A percentile compares a stretch with the other conserved stretches of the same genome.
Conservation (phyloP, 176 grass and related monocot genomes). For the Rhynchospora pubera region DNA sequence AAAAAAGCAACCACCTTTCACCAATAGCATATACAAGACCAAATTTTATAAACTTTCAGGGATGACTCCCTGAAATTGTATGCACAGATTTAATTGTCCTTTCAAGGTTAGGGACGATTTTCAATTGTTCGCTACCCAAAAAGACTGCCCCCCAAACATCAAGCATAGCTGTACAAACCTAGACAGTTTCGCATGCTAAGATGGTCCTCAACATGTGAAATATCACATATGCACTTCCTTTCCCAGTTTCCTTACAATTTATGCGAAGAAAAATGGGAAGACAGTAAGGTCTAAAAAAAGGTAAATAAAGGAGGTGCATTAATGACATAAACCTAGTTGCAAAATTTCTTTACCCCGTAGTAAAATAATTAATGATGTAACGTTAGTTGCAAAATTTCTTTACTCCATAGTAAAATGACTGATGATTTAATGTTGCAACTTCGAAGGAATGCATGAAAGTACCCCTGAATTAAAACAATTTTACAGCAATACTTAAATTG, state of each 20-base stretch:
- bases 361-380: neutral
- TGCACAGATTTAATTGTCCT: neutral
- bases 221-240: neutral
- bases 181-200: neutral
- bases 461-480: neutral
- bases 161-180: neutral
- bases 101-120: neutral
- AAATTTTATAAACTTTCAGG: neutral
- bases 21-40: neutral
- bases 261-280: neutral
- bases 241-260: neutral
- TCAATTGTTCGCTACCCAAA: neutral
- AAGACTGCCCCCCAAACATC: neutral
- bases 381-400: neutral
- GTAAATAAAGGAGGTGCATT: neutral
- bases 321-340: neutral
- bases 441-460: neutral
- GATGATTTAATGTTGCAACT: neutral
- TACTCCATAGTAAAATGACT: neutral
- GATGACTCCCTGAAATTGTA: neutral
- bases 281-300: neutral
- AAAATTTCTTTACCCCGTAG: neutral
- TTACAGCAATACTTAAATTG: neutral
- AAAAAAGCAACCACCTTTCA: neutral
- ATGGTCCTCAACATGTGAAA: neutral